Conservation (phyloP, 345 rosid genomes). For the Populus euphratica region DNA sequence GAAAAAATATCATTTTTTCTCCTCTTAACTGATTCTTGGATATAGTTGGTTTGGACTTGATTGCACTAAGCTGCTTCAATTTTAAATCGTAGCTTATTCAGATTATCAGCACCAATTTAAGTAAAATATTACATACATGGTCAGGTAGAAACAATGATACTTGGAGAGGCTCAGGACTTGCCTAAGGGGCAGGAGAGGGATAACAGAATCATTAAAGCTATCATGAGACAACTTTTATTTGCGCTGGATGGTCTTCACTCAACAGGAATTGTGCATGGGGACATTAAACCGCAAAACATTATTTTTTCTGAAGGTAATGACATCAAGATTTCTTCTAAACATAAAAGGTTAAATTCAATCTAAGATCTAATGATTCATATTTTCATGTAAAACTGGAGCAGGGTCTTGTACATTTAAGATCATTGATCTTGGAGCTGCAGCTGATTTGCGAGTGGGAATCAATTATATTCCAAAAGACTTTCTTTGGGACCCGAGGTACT, state of each 20-base stretch:
- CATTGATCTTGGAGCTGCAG: conserved; percentile 97
- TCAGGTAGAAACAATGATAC: conserved; percentile 87
- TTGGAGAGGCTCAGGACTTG: conserved; percentile 68
- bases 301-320: conserved; percentile 89
- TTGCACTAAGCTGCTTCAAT: conserved; percentile 6
- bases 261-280: conserved; percentile 93
- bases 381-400: conserved; percentile 33
- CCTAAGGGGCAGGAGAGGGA: conserved; percentile 88
- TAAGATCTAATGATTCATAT: background rate
- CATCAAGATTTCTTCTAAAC: background rate
- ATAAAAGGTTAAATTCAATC: background rate
- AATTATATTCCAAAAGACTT: conserved; percentile 96
- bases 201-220: conserved; percentile 76
- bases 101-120: background rate
- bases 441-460: conserved; percentile 94
- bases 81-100: conserved; percentile 3
- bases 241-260: conserved; percentile 97
- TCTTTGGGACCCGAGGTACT: conserved; percentile 90
- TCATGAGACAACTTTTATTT: conserved; percentile 82
- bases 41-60: background rate
- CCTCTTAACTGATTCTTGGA: background rate
- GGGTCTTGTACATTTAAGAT: conserved; percentile 87
- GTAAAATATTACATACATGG: conserved; percentile 13
- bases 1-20: background rate
- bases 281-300: conserved; percentile 86